These are phyloP conservation scores for Croton laevigatus DNA, from an alignment of 441 rosid genomes.

Conservation along the genomic window DNA sequence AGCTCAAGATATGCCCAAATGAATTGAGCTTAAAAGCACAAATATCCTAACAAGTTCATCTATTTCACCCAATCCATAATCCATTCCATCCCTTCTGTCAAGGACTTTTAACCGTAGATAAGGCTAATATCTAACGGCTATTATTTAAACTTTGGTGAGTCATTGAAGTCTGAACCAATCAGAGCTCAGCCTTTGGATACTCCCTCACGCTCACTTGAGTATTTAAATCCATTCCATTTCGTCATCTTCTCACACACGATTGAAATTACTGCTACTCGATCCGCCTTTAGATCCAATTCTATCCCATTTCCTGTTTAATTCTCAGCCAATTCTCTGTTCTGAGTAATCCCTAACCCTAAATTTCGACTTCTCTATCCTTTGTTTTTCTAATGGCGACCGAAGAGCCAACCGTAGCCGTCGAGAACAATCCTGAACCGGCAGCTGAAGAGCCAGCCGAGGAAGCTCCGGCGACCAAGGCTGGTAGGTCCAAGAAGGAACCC, in stretches of 20 bases:
- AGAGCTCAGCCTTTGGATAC: conserved; percentile 36
- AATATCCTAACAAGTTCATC: conserved; percentile 31
- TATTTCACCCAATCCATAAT: conserved; percentile 21
- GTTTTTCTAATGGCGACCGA: conserved; percentile 37
- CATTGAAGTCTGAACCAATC: conserved; percentile 46
- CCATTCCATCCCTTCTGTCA: conserved; percentile 22
- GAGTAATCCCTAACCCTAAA: not conserved
- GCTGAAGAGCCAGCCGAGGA: conserved; percentile 28
- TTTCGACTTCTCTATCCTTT: not conserved
- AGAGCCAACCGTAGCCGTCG: conserved; percentile 30
- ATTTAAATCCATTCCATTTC: conserved; percentile 50
- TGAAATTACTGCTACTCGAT: not conserved
- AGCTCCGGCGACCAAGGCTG: conserved; percentile 37
- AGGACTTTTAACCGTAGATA: conserved; percentile 43
- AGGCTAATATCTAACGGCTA: conserved; percentile 48
- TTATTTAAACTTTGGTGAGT: conserved; percentile 47
- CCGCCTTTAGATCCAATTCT: conserved; percentile 16
- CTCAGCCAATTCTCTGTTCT: not conserved
- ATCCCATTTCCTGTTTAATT: not conserved
- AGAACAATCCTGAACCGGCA: conserved; percentile 28
- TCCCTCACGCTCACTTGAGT: conserved; percentile 39
- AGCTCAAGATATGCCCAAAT: conserved; percentile 32
- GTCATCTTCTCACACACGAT: conserved; percentile 17
- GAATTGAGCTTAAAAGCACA: conserved; percentile 64
- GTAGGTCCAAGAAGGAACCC: conserved; percentile 49